Evolutionary conservation across 139 green algal genomes (phyloP).

Genomic region (Axilococcus clingmanii): DNA sequence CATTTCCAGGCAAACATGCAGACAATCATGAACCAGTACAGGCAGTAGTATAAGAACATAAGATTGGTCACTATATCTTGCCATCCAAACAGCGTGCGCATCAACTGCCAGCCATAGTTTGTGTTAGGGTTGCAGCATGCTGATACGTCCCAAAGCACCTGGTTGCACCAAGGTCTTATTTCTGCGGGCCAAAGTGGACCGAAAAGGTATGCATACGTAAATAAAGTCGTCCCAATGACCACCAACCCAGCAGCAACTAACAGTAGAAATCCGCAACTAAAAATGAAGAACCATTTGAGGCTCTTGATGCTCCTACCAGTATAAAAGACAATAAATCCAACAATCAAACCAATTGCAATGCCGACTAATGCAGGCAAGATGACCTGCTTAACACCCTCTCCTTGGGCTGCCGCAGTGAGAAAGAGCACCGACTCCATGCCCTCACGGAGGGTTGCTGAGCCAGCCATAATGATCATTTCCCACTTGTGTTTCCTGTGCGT

Average conservation of each 20-base stretch:
- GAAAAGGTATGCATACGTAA: constrained; percentile 28
- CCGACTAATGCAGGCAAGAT: constrained; percentile 34
- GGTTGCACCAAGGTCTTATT: constrained; percentile 29
- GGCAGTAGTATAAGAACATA: constrained; percentile 19
- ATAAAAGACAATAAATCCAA: constrained; percentile 36
- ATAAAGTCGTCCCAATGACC: constrained; percentile 11
- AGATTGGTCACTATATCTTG: constrained; percentile 19
- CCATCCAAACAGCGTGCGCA: constrained; percentile 45
- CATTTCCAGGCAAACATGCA: constrained; percentile 3
- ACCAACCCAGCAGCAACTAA: constrained; percentile 39
- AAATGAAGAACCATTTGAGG: constrained; percentile 45
- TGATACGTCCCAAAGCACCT: constrained; percentile 30
- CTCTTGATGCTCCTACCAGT: constrained; percentile 32
- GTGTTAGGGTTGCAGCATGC: constrained; percentile 28
- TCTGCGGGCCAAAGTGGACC: constrained; percentile 22
- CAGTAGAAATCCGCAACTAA: constrained; percentile 30
- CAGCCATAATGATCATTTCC: constrained; percentile 32
- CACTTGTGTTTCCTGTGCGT: constrained; percentile 12
- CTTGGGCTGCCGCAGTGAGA: constrained; percentile 30
- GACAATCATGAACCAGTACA: constrained; percentile 24
- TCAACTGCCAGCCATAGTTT: constrained; percentile 33
- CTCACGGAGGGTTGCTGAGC: constrained; percentile 33
- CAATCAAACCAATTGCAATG: constrained; percentile 23
- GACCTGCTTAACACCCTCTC: constrained; percentile 18
- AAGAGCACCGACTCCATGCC: constrained; percentile 45